Evolutionary conservation across 2,329 filamentous ascomycete species (phyloP).

Genomic region (Clarireedia monteithiana): DNA sequence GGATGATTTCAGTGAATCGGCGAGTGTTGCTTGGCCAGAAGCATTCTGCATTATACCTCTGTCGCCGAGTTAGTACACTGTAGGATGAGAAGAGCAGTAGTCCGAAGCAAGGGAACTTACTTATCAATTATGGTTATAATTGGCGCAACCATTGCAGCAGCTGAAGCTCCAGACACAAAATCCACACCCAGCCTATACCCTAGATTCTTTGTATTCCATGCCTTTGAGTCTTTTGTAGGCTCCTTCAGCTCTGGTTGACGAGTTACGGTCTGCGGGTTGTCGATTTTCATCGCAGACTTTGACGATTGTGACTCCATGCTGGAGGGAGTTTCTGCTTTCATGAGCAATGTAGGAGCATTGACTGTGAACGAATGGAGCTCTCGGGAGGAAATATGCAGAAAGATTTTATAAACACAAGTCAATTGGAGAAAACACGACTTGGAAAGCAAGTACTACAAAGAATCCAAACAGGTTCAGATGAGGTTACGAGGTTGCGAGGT

Average conservation of each 20-base stretch:
- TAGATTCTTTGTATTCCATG: conserved; percentile 73
- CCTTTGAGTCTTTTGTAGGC: conserved; percentile 13
- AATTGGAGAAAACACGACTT: no score
- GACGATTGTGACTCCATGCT: conserved; percentile 2
- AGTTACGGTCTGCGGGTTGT: conserved; percentile 5
- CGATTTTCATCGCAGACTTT: conserved; percentile 3
- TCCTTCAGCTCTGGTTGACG: conserved; percentile 9
- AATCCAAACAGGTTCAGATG: background rate
- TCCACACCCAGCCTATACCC: conserved; percentile 61
- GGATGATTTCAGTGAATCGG: conserved; percentile 51
- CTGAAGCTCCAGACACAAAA: conserved; percentile 58
- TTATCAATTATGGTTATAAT: conserved; percentile 83
- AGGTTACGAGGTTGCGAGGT: background rate
- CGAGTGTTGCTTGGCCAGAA: conserved; percentile 57
- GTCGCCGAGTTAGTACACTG: conserved; percentile 15
- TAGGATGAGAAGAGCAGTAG: conserved; percentile 4
- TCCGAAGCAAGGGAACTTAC: conserved; percentile 37
- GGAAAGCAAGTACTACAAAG: background rate
- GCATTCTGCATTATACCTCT: conserved; percentile 77
- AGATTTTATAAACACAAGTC: background rate
- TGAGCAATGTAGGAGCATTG: background rate
- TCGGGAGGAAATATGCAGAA: background rate
- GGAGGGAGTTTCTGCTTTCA: background rate
- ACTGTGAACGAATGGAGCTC: background rate
- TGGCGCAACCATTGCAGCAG: conserved; percentile 71